A percentile compares a stretch with the other conserved stretches of the same genome.
These are phyloP conservation scores for Fulvia fulva DNA, from an alignment of 2,329 filamentous ascomycete genomes.

Conservation along the genomic window DNA sequence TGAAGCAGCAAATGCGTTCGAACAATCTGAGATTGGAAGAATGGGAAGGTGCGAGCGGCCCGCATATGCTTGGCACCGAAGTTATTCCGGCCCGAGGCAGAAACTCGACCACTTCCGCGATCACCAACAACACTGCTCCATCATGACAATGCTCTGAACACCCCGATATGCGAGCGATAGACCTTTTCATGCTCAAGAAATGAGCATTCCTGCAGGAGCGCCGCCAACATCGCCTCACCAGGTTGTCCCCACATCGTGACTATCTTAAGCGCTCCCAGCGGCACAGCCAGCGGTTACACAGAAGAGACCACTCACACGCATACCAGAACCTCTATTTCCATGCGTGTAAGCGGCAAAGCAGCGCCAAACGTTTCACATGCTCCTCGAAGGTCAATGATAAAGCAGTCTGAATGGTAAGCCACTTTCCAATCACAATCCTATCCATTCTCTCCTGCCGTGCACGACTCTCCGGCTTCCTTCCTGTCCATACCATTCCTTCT, in stretches of 20 bases:
- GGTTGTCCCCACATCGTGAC: neutral
- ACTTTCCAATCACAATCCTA: conserved; percentile 5
- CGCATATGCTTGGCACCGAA: too few species aligned
- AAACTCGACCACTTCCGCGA: too few species aligned
- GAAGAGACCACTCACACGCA: neutral
- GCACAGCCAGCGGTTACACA: conserved; percentile 19
- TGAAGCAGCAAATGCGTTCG: too few species aligned
- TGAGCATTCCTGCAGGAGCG: neutral
- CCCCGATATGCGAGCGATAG: neutral
- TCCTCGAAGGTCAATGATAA: conserved; percentile 4
- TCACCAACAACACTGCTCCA: neutral
- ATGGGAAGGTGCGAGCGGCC: too few species aligned
- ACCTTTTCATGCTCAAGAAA: neutral
- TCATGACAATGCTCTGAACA: neutral
- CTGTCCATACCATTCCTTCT: neutral
- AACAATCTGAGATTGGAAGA: too few species aligned
- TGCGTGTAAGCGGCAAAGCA: conserved; percentile 10
- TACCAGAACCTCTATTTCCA: neutral
- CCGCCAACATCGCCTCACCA: conserved; percentile 8
- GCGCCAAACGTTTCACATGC: conserved; percentile 12
- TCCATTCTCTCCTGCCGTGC: conserved; percentile 13
- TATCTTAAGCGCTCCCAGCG: conserved; percentile 8
- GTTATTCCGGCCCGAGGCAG: too few species aligned
- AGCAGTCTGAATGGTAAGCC: conserved; percentile 13
- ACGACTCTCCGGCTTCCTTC: conserved; percentile 5